Evolutionary conservation across 139 green algal genomes (phyloP), one percentile per base, ranked within the genome.

Genomic region (Raphidocelis subcapitata): DNA sequence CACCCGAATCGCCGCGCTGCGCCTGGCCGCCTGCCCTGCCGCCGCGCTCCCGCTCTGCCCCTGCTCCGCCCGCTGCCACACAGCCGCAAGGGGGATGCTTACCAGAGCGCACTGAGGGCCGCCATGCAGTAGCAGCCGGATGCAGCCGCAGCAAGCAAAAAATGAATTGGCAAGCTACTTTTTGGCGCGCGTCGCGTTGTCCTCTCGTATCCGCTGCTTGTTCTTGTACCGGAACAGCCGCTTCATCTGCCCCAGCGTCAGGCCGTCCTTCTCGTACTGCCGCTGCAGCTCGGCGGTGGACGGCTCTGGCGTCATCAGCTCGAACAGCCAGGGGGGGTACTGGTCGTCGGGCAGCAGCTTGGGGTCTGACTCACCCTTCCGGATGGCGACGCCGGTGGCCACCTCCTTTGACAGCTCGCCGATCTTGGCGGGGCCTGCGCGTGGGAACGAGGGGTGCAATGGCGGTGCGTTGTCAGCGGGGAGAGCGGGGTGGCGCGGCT

Each of bases 311-410:
- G 18, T 36, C 62, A 71, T 59, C 8, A 71, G 51, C 23, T 28
- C 31, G 20, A 65, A 91, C 35, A 91, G 79, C 86, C 86, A 91
- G 2, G 60, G 68, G 2, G 86, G 86, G 68, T 91, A 91, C 62
- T 89, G 74, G 36, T 33, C 51, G 61, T 91, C 84, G 10, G 81
- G 77, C 37, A 49, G 54, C n/a, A 91, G 63, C 15, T 65, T 57
- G 20, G 86, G 86, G 57, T 91, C 84, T 23, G 70, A 14, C 66
- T 87, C 83, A 29, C 77, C 79, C 72, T 89, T 88, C 36, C 84
- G 63, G 16, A 91, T 79, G 0, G 73, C 74, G 26, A 81, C 82
- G 20, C 82, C 85, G 2, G 85, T 87, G 10, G 71, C 82, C n/a
- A 80, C 68, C 12, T 83, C 81, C 0, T 15, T 46, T 5, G 78